phyloP scores from a whole-genome alignment of 1,139 yeast species.

The Zygosaccharomyces sapae region DNA sequence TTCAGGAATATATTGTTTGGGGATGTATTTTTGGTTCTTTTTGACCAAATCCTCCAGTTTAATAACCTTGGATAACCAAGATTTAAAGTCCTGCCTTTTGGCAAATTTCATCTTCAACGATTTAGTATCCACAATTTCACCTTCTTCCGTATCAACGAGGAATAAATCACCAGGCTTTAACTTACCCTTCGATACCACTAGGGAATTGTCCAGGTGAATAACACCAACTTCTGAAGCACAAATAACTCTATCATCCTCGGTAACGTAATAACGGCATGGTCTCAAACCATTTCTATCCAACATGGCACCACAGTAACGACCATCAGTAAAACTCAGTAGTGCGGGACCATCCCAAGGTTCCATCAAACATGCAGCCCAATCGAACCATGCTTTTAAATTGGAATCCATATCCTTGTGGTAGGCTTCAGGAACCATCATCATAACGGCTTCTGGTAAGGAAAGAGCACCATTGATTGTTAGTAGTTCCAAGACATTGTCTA shows the following conservation, averaged over 20 bases:
- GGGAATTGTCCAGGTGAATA: slow-evolving; percentile 79
- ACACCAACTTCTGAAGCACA: slow-evolving; percentile 99
- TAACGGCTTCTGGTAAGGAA: slow-evolving; percentile 93
- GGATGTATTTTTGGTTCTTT: slow-evolving; percentile 34
- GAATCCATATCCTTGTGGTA: slow-evolving; percentile 98
- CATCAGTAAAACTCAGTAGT: slow-evolving; percentile 92
- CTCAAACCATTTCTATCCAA: slow-evolving; percentile 95
- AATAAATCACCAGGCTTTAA: slow-evolving; percentile 96
- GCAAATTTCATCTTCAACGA: slow-evolving; percentile 80
- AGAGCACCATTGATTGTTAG: slow-evolving; percentile 87
- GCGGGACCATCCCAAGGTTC: slow-evolving; percentile 99
- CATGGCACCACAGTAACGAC: slow-evolving; percentile 97
- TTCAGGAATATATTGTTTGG: slow-evolving; percentile 11
- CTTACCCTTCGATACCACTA: slow-evolving; percentile 85
- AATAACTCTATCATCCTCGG: slow-evolving; percentile 91
- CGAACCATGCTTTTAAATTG: slow-evolving; percentile 88
- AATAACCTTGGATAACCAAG: slow-evolving; percentile 87
- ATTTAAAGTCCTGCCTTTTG: slow-evolving; percentile 83
- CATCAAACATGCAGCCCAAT: slow-evolving; percentile 99
- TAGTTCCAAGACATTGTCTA: slow-evolving; percentile 90
- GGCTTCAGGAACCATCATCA: slow-evolving; percentile 97
- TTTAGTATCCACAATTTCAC: slow-evolving; percentile 88
- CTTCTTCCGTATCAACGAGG: slow-evolving; percentile 88
- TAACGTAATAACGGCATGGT: slow-evolving; percentile 96
- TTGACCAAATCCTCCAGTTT: slow-evolving; percentile 69